Conservation (phyloP, 1,139 yeast species). For the Candida labiduridarum region DNA sequence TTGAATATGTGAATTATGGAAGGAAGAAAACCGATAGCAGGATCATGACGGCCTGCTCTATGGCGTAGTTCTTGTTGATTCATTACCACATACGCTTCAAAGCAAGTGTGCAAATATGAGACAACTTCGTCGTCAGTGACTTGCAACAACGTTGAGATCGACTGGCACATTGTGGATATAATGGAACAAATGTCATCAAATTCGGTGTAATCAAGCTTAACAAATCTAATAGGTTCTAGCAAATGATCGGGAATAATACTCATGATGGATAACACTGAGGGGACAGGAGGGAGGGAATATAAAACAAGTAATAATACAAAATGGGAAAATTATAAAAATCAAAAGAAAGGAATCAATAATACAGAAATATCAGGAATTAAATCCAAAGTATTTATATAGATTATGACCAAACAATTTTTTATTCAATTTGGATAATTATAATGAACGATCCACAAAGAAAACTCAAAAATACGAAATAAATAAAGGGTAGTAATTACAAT, state of each 20-base stretch:
- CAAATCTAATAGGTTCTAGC: conserved; percentile 8
- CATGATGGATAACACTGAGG: background rate
- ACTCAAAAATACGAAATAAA: background rate
- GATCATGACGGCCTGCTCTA: conserved; percentile 8
- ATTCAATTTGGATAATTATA: background rate
- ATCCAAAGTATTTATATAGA: background rate
- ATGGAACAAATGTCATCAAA: conserved; percentile 8
- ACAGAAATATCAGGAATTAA: background rate
- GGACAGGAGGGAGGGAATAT: background rate
- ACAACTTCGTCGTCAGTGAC: conserved; percentile 5
- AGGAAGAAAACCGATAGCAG: conserved; percentile 4
- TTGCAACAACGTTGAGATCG: conserved; percentile 5
- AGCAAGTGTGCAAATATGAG: conserved; percentile 9
- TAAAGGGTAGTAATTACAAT: background rate
- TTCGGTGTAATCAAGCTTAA: conserved; percentile 9
- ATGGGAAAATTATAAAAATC: background rate
- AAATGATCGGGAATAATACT: background rate
- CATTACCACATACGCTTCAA: conserved; percentile 8
- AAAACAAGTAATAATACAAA: background rate
- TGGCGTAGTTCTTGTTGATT: conserved; percentile 10
- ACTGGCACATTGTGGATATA: conserved; percentile 1
- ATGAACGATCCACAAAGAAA: too few relatives aligned
- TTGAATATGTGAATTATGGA: conserved; percentile 7
- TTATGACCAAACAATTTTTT: background rate
- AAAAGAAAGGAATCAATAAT: background rate